Base-by-base conservation (phyloP, 1,284 basidiomycete species). In the Schizophyllum commune region DNA sequence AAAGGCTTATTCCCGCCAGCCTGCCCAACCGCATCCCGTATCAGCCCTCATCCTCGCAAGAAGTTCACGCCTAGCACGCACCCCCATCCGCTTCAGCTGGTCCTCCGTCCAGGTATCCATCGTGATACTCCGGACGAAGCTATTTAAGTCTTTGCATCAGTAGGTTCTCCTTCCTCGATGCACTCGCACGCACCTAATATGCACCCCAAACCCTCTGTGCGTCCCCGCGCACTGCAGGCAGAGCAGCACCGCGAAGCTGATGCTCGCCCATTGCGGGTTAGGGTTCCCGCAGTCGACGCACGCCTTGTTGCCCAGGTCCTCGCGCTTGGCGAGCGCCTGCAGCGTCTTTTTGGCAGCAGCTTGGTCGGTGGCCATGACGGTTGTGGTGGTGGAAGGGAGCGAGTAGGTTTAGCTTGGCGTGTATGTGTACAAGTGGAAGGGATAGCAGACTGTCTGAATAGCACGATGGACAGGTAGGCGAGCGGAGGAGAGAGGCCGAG, bases 101-200 rank as follows among this genome's bases (percentile, higher is more conserved):
- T 94, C 92, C 52, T 88, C 84, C 62, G 92, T 90, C 94, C 94
- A 97, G 68, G 93, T 90, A 75, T 96, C 94, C 94, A 97, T 97
- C 61, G 94, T 95, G 68, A 94, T 85, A 57, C 91, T 94, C 69
- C 94, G 83, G 60, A 96, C 92, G 75, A 96, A 96, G 70, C n/a
- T n/a, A n/a, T n/a, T n/a, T n/a, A n/a, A n/a, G n/a, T n/a, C n/a
- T n/a, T n/a, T n/a, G n/a, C n/a, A n/a, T n/a, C n/a, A n/a, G n/a
- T n/a, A n/a, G n/a, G n/a, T n/a, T n/a, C n/a, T n/a, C n/a, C n/a
- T n/a, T n/a, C n/a, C n/a, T n/a, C n/a, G n/a, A n/a, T n/a, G n/a
- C n/a, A n/a, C n/a, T n/a, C n/a, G n/a, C n/a, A 32, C 71, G 67
- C 70, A 84, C 88, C 89, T 91, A 70, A 94, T 82, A 73, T 95